These are phyloP conservation scores for Starmera quercuum DNA, from an alignment of 805 yeast genomes.

Conservation along the genomic window DNA sequence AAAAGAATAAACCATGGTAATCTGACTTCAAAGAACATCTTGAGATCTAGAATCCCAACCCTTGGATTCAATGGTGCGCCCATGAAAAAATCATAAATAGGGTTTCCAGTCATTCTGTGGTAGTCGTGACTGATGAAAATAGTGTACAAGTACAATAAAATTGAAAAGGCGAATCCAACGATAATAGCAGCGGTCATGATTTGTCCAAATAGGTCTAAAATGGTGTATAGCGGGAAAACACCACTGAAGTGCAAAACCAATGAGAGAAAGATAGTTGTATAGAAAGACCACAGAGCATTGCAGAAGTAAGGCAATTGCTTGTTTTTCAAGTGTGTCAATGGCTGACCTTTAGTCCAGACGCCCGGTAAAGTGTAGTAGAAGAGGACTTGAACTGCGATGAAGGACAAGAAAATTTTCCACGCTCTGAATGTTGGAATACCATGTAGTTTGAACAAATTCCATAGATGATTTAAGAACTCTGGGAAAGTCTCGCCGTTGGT, in stretches of 20 bases:
- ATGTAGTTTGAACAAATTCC: conserved; percentile 36
- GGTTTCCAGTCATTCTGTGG: conserved; percentile 88
- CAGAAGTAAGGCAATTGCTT: conserved; percentile 87
- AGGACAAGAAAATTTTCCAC: conserved; percentile 65
- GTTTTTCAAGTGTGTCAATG: conserved; percentile 71
- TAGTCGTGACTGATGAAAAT: conserved; percentile 62
- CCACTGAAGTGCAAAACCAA: conserved; percentile 66
- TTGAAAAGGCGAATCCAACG: conserved; percentile 64
- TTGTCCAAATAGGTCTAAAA: conserved; percentile 80
- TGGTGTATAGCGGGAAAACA: conserved; percentile 61
- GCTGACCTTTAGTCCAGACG: conserved; percentile 91
- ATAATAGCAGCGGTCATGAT: conserved; percentile 89
- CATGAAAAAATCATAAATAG: conserved; percentile 87
- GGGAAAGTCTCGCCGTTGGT: conserved; percentile 35
- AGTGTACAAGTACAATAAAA: conserved; percentile 64
- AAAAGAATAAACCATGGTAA: conserved; percentile 92
- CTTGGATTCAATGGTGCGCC: conserved; percentile 98
- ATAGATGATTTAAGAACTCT: conserved; percentile 39
- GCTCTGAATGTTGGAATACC: conserved; percentile 56
- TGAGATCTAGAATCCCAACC: conserved; percentile 84
- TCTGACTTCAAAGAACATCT: conserved; percentile 97
- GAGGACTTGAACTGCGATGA: conserved; percentile 58
- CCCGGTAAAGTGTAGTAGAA: conserved; percentile 88
- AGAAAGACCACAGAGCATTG: conserved; percentile 84
- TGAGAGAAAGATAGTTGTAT: conserved; percentile 53